Percentiles rank a stretch among this genome's conserved stretches.
Conservation (phyloP, 768 basidiomycete species). For the Russula lepida region DNA sequence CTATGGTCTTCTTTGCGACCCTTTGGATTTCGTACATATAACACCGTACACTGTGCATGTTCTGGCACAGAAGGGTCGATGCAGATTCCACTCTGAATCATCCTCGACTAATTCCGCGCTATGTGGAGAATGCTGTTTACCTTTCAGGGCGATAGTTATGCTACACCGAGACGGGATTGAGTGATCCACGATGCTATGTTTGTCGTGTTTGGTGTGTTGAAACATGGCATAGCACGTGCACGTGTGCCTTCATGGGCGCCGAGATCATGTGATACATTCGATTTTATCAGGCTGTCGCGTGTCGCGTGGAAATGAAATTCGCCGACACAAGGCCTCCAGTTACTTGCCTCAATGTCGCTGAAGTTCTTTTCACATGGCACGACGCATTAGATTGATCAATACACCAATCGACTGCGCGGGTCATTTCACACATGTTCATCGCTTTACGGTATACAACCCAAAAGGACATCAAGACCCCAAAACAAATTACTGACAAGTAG, state of each 20-base stretch:
- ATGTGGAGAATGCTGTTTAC: neutral
- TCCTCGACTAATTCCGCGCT: slow-evolving; percentile 32
- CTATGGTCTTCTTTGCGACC: slow-evolving; percentile 67
- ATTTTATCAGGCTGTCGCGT: no score
- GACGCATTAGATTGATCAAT: no score
- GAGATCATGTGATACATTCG: no score
- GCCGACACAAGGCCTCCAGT: no score
- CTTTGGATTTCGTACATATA: slow-evolving; percentile 27
- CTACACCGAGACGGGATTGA: neutral
- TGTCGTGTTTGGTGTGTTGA: neutral
- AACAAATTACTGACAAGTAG: neutral
- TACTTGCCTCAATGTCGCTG: no score
- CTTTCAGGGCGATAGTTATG: slow-evolving; percentile 4
- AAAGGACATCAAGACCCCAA: neutral
- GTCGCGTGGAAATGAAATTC: no score
- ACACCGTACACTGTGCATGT: slow-evolving; percentile 14
- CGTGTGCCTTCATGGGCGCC: neutral
- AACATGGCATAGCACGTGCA: neutral
- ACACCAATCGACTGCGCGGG: no score
- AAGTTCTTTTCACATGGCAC: no score
- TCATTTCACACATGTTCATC: neutral
- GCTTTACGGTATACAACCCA: neutral
- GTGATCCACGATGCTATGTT: neutral
- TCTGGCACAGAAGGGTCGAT: slow-evolving; percentile 46
- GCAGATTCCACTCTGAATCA: slow-evolving; percentile 93